Evolutionary conservation across 345 rosid species (phyloP), one percentile per base, ranked within the genome.

Genomic region (Kernera saxatilis): DNA sequence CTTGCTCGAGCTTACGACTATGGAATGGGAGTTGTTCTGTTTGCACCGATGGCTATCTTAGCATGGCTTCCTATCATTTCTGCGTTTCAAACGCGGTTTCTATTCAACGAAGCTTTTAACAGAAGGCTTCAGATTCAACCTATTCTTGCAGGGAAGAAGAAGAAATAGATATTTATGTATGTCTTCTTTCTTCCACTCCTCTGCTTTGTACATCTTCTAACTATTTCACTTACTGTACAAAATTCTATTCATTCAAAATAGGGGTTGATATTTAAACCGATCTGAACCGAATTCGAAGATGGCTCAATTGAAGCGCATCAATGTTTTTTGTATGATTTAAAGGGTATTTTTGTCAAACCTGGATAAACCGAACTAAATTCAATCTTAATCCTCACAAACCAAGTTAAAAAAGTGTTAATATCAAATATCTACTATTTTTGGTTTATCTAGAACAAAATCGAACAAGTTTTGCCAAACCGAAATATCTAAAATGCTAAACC

Each of bases 31-130:
- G 79, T 86, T 5, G 84, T 83, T 55, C 82, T 93, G 58, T 89
- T 89, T 73, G 85, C 96, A 4, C 98, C 98, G 0, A 74, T 91
- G 40, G 94, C 98, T 72, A 57, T 87, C 55, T 71, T 93, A 80
- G 96, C 96, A 3, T 93, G 98, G 98, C 91, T 91, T 23, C 98
- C 98, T 1, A 84, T 83, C 56, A 82, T 91, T 36, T 89, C 96
- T 5, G 86, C 88, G 46, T 93, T 93, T 82, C 98, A 91, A 44
- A 87, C 97, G 13, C 84, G 87, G 9, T 89, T 93, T 81, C 98
- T 93, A 44, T 93, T 93, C 84, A 91, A 93, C 2, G 88, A 85
- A 71, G 98, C 96, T 27, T 88, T 86, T 82, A 89, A 80, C 50
- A 82, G 95, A 71, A 85, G 86, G 77, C 78, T 93, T 83, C 90